phyloP scores from a whole-genome alignment of 2,329 filamentous ascomycete species.

The Cercospora brassicicola region DNA sequence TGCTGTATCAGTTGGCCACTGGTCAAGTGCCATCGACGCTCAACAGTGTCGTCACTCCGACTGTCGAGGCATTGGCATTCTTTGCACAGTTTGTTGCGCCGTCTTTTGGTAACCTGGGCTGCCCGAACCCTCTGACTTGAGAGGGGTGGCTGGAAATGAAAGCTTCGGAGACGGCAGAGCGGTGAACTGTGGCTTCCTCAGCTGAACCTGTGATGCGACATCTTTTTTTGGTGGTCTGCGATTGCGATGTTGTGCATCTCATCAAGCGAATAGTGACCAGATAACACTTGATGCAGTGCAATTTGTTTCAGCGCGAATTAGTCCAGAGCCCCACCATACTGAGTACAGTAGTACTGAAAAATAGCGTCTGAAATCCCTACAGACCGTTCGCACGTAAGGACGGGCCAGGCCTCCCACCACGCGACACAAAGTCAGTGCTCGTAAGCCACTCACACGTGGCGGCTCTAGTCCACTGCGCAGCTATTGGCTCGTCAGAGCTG shows the following conservation, averaged over 20 bases:
- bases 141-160: neutral
- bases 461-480: neutral
- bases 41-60: constrained; percentile 42
- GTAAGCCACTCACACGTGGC: neutral
- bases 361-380: neutral
- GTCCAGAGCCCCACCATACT: neutral
- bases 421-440: neutral
- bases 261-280: neutral
- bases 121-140: constrained; percentile 30
- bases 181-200: neutral
- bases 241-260: neutral
- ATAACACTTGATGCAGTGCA: neutral
- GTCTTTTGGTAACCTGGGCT: constrained; percentile 41
- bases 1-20: constrained; percentile 47
- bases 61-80: constrained; percentile 39
- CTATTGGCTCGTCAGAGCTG: neutral
- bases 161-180: neutral
- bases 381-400: neutral
- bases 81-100: constrained; percentile 37
- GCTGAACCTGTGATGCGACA: neutral
- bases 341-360: neutral
- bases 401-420: neutral
- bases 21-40: constrained; percentile 42
- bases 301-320: neutral
- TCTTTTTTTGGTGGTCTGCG: neutral